phyloP scores from a whole-genome alignment of 2,329 filamentous ascomycete species.

The Phialophora macrospora region DNA sequence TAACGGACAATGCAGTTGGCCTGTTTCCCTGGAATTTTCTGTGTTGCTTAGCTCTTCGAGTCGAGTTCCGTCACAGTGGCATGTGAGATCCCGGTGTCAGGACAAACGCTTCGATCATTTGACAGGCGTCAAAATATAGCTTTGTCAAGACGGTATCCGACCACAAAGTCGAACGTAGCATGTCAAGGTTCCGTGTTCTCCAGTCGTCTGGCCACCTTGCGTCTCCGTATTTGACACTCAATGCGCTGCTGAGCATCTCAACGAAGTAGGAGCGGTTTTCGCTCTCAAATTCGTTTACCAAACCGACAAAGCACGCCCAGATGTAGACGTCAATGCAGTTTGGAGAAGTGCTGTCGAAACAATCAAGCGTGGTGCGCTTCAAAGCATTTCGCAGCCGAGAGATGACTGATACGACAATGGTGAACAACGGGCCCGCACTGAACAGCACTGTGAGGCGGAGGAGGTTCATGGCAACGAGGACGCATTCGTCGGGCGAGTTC shows the following conservation, averaged over 20 bases:
- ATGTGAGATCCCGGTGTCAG: neutral
- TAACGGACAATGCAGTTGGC: too few species aligned
- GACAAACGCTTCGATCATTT: constrained; percentile 6
- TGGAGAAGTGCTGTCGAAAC: neutral
- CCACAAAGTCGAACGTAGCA: constrained; percentile 25
- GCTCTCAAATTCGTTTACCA: constrained; percentile 16
- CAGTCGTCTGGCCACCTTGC: constrained; percentile 9
- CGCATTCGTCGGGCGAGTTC: constrained; percentile 15
- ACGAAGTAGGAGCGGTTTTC: constrained; percentile 12
- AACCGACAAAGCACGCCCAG: constrained; percentile 21
- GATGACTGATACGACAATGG: constrained; percentile 18
- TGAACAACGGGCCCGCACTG: constrained; percentile 13
- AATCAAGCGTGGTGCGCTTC: neutral
- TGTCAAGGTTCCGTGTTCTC: constrained; percentile 9
- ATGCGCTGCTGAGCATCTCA: constrained; percentile 8
- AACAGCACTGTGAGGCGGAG: constrained; percentile 21
- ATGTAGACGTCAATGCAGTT: constrained; percentile 16
- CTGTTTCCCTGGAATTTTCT: too few species aligned
- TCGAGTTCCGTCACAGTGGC: neutral
- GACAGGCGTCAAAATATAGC: constrained; percentile 14
- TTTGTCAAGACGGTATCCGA: constrained; percentile 16
- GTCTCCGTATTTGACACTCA: constrained; percentile 15
- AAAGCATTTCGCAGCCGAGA: constrained; percentile 17
- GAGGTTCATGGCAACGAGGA: constrained; percentile 23
- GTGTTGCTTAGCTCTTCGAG: neutral